Conservation (phyloP, 805 yeast species). For the Yarrowia sp. region DNA sequence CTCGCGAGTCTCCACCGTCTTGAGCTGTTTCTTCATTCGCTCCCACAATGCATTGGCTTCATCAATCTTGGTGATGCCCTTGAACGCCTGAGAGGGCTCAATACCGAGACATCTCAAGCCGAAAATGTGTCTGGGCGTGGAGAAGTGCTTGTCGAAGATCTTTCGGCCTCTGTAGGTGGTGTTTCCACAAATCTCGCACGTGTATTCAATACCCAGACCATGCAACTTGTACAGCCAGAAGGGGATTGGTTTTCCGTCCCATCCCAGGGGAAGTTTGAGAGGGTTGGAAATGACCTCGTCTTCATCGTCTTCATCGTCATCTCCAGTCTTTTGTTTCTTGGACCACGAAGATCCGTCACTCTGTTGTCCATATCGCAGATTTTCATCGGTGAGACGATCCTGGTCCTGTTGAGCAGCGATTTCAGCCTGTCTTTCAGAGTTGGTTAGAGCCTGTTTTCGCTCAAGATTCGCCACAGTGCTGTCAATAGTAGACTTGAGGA, state of each 20-base stretch:
- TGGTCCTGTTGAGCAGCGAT: slow-evolving; percentile 50
- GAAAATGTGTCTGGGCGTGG: slow-evolving; percentile 68
- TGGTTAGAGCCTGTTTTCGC: slow-evolving; percentile 71
- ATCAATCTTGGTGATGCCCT: slow-evolving; percentile 67
- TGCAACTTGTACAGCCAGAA: slow-evolving; percentile 90
- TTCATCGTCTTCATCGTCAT: slow-evolving; percentile 50
- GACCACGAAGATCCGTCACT: slow-evolving; percentile 28
- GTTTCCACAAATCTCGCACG: slow-evolving; percentile 90
- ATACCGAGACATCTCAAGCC: slow-evolving; percentile 82
- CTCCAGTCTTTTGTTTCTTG: slow-evolving; percentile 35
- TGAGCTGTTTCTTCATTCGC: slow-evolving; percentile 52
- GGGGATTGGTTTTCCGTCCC: slow-evolving; percentile 93
- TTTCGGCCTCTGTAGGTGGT: slow-evolving; percentile 73
- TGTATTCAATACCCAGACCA: slow-evolving; percentile 74
- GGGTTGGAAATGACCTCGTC: slow-evolving; percentile 54
- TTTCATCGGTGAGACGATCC: slow-evolving; percentile 15
- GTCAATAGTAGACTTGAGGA: slow-evolving; percentile 52
- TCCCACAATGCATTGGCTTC: slow-evolving; percentile 72
- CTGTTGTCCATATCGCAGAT: slow-evolving; percentile 40
- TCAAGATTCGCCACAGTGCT: slow-evolving; percentile 50
- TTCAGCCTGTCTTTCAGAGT: slow-evolving; percentile 68
- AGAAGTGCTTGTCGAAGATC: slow-evolving; percentile 76
- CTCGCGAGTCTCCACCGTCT: slow-evolving; percentile 52
- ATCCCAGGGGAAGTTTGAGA: slow-evolving; percentile 74
- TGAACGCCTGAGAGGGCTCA: slow-evolving; percentile 60